These are phyloP conservation scores for Yarrowia divulgata DNA, from an alignment of 805 yeast species.

Conservation along the genomic window DNA sequence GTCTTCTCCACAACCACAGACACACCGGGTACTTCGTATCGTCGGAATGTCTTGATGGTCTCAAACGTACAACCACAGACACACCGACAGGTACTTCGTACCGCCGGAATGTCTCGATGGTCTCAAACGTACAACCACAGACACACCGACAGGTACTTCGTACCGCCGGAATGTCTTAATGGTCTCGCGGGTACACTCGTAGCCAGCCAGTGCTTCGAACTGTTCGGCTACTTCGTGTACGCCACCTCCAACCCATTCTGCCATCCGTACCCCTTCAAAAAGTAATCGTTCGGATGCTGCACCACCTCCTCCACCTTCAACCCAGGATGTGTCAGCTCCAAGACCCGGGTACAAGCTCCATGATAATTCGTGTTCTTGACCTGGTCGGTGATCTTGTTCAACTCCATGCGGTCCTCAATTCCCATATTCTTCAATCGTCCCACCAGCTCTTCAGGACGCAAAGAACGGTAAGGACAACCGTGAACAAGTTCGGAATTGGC, in stretches of 20 bases:
- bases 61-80: too few species aligned
- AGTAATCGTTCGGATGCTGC: constrained; percentile 87
- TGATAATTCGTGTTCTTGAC: constrained; percentile 76
- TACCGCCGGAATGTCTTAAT: not conserved
- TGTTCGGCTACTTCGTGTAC: constrained; percentile 5
- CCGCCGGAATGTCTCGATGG: not conserved
- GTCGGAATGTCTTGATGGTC: too few species aligned
- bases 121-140: too few species aligned
- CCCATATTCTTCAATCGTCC: constrained; percentile 68
- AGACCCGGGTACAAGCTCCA: constrained; percentile 87
- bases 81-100: not conserved
- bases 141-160: not conserved
- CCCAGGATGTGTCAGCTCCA: constrained; percentile 67
- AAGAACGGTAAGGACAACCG: constrained; percentile 92
- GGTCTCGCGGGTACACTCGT: too few species aligned
- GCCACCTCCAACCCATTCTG: constrained; percentile 12
- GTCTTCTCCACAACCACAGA: not conserved
- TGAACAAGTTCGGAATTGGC: constrained; percentile 72
- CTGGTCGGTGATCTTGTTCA: constrained; percentile 70
- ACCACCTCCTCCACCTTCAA: constrained; percentile 60
- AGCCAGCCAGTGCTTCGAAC: not conserved
- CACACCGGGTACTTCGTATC: not conserved
- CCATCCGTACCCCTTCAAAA: constrained; percentile 58
- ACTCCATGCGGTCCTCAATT: constrained; percentile 60
- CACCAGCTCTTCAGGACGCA: constrained; percentile 68